Conservation (phyloP, 2,329 filamentous ascomycete genomes). For the Colletotrichum acutatum region DNA sequence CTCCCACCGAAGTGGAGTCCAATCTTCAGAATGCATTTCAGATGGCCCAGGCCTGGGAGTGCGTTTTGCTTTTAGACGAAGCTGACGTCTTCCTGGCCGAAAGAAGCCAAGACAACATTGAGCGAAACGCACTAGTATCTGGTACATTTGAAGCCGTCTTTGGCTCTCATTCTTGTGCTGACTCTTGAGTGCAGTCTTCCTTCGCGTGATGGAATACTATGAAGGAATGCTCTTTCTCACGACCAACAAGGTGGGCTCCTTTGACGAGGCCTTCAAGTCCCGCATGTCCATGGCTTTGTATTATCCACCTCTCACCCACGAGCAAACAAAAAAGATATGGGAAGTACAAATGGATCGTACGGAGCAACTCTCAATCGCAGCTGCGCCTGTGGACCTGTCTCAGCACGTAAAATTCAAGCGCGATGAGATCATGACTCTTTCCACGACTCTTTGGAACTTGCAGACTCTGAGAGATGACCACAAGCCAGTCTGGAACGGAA, state of each 20-base stretch:
- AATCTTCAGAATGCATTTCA: constrained; percentile 12
- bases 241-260: constrained; percentile 59
- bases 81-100: constrained; percentile 68
- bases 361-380: constrained; percentile 34
- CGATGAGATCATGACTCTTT: constrained; percentile 46
- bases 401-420: constrained; percentile 48
- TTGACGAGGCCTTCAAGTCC: constrained; percentile 60
- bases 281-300: constrained; percentile 56
- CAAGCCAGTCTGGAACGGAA: constrained; percentile 54
- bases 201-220: constrained; percentile 62
- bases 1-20: not conserved
- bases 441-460: constrained; percentile 48
- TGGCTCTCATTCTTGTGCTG: not conserved
- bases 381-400: constrained; percentile 44
- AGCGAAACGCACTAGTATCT: constrained; percentile 9
- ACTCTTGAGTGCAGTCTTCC: constrained; percentile 46
- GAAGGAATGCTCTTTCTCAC: constrained; percentile 61
- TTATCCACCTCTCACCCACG: constrained; percentile 50
- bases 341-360: constrained; percentile 46
- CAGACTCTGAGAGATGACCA: constrained; percentile 54
- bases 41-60: constrained; percentile 29
- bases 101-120: constrained; percentile 60
- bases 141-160: not conserved
- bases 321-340: constrained; percentile 55
- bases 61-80: constrained; percentile 23